Evolutionary conservation across 352 stramenopile species (phyloP).

Genomic region (Pythium phragmitis): DNA sequence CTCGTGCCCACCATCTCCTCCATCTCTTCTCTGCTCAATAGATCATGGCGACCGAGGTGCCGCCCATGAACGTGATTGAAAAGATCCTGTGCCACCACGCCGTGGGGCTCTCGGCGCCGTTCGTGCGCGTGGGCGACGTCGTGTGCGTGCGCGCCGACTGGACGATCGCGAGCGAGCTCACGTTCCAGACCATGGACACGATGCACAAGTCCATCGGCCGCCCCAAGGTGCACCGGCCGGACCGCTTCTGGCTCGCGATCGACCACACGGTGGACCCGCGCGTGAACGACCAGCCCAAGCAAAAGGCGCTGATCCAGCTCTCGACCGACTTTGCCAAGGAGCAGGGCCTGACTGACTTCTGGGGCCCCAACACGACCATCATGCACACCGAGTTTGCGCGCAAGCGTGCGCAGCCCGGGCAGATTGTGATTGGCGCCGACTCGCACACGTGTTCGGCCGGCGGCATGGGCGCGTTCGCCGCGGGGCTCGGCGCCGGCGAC

Average conservation of each 20-base stretch:
- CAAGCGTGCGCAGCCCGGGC: constrained; percentile 74
- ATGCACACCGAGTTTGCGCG: constrained; percentile 85
- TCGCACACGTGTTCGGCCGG: constrained; percentile 75
- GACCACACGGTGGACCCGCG: constrained; percentile 82
- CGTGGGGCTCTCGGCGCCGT: constrained; percentile 46
- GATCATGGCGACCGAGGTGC: background rate
- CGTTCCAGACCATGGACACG: constrained; percentile 82
- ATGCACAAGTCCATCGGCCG: constrained; percentile 77
- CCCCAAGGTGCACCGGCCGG: constrained; percentile 64
- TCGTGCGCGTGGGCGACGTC: constrained; percentile 65
- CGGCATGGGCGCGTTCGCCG: constrained; percentile 75
- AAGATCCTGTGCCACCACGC: constrained; percentile 83
- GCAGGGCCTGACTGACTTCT: constrained; percentile 74
- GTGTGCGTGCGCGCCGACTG: constrained; percentile 78
- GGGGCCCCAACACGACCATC: constrained; percentile 82
- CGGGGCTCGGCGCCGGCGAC: constrained; percentile 67
- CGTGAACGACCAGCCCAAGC: constrained; percentile 76
- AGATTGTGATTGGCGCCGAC: constrained; percentile 85
- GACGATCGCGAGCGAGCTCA: constrained; percentile 79
- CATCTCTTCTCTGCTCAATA: too few species aligned
- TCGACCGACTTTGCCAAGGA: constrained; percentile 76
- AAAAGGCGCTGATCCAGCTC: constrained; percentile 78
- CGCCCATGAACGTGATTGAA: constrained; percentile 84
- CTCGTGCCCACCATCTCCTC: too few species aligned
- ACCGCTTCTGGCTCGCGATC: constrained; percentile 83